Evolutionary conservation across 164 flowering plant species (phyloP).

Genomic region (Sedum album): DNA sequence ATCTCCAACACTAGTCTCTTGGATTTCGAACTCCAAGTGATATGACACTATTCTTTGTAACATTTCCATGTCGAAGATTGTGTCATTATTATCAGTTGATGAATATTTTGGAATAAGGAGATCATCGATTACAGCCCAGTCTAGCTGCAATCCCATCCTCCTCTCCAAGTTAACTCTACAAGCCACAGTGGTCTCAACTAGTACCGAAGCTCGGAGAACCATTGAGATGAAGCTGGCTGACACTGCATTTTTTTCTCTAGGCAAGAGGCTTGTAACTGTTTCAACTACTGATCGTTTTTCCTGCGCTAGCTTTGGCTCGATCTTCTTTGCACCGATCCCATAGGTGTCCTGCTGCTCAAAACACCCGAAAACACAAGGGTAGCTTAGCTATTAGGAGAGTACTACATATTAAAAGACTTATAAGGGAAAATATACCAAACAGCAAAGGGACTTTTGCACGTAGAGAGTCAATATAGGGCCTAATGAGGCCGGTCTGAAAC

Average conservation of each 20-base stretch:
- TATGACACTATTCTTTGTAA: constrained; percentile 69
- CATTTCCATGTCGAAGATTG: constrained; percentile 77
- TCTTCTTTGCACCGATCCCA: constrained; percentile 69
- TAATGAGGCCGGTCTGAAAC: constrained; percentile 67
- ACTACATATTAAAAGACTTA: too few species aligned
- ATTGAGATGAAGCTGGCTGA: constrained; percentile 82
- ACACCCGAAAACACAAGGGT: background rate
- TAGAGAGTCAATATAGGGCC: constrained; percentile 90
- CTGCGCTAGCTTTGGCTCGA: constrained; percentile 69
- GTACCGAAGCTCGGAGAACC: constrained; percentile 75
- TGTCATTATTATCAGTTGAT: constrained; percentile 56
- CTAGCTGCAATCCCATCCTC: constrained; percentile 66
- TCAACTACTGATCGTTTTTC: constrained; percentile 80
- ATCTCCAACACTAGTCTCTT: constrained; percentile 19
- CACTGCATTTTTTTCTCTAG: constrained; percentile 67
- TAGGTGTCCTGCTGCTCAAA: constrained; percentile 47
- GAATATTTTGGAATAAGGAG: constrained; percentile 81
- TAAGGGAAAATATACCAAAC: constrained; percentile 51
- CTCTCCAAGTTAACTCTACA: constrained; percentile 91
- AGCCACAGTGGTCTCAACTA: constrained; percentile 78
- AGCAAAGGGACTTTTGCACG: constrained; percentile 86
- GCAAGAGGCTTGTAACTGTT: constrained; percentile 83
- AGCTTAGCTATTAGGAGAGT: too few species aligned
- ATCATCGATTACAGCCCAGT: constrained; percentile 81
- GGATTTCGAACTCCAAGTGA: constrained; percentile 49